Evolutionary conservation across 1,284 basidiomycete genomes (phyloP).

Genomic region (Ceratobasidium sp.): DNA sequence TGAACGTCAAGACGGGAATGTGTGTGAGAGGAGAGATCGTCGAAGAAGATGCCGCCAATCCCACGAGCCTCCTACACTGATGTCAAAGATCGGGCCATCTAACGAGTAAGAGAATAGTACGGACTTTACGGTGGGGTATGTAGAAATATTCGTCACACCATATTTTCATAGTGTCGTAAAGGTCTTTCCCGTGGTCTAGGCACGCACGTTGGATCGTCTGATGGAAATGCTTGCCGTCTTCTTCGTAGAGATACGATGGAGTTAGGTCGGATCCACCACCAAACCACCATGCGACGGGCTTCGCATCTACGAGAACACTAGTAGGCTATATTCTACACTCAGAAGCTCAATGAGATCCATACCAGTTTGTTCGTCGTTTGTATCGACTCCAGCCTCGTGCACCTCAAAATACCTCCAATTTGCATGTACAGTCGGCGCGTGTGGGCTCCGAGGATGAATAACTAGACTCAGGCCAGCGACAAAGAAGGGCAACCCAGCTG

Average conservation of each 20-base stretch:
- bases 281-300: slow-evolving; percentile 96
- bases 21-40: slow-evolving; percentile 79
- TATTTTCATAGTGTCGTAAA: slow-evolving; percentile 89
- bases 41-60: slow-evolving; percentile 96
- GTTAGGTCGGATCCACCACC: slow-evolving; percentile 98
- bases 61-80: slow-evolving; percentile 92
- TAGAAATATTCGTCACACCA: slow-evolving; percentile 99
- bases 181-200: slow-evolving; percentile 75
- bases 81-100: no score
- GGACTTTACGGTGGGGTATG: slow-evolving; percentile 82
- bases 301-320: slow-evolving; percentile 52
- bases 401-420: slow-evolving; percentile 99
- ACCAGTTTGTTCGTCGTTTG: slow-evolving; percentile 55
- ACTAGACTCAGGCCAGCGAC: slow-evolving; percentile 94
- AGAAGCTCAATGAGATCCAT: neutral
- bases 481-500: slow-evolving; percentile 86
- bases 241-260: slow-evolving; percentile 91
- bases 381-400: slow-evolving; percentile 63
- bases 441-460: slow-evolving; percentile 93
- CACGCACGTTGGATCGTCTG: slow-evolving; percentile 81
- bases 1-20: slow-evolving; percentile 67
- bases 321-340: neutral
- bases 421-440: slow-evolving; percentile 92
- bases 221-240: slow-evolving; percentile 93
- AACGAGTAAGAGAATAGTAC: neutral